Conservation (phyloP, 2,329 filamentous ascomycete species). For the Alternaria burnsii region DNA sequence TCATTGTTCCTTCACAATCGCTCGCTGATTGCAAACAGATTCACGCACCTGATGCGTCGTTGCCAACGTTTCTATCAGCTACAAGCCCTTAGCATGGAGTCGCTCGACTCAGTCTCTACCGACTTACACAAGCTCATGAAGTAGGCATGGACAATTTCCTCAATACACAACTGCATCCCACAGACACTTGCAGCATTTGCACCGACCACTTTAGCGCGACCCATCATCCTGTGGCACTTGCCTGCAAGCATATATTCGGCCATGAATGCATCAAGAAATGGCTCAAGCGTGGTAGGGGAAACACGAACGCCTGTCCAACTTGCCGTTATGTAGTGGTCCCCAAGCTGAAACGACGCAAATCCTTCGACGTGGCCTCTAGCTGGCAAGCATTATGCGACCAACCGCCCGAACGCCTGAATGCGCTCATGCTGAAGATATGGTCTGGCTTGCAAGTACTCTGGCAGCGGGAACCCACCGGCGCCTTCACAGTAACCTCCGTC, state of each 20-base stretch:
- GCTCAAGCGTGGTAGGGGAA: slow-evolving; percentile 34
- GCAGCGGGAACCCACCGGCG: slow-evolving; percentile 23
- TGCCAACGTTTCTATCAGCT: not conserved
- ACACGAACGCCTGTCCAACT: slow-evolving; percentile 37
- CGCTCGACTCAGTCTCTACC: not conserved
- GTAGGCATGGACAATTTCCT: slow-evolving; percentile 38
- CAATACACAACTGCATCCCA: slow-evolving; percentile 34
- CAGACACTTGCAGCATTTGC: slow-evolving; percentile 40
- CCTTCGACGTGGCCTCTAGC: slow-evolving; percentile 33
- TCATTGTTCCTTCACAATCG: slow-evolving; percentile 1
- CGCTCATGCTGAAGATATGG: slow-evolving; percentile 35
- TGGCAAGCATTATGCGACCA: slow-evolving; percentile 40
- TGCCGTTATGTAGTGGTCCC: slow-evolving; percentile 37
- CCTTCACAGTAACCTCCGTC: slow-evolving; percentile 30
- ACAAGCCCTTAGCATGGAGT: not conserved
- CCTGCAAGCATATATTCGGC: slow-evolving; percentile 46
- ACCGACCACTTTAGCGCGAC: slow-evolving; percentile 34
- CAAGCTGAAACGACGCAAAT: slow-evolving; percentile 10
- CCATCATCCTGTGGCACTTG: slow-evolving; percentile 41
- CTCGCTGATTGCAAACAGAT: slow-evolving; percentile 6
- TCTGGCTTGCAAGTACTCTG: slow-evolving; percentile 28
- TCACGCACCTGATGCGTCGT: not conserved
- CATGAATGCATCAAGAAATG: slow-evolving; percentile 41
- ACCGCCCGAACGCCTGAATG: slow-evolving; percentile 26
- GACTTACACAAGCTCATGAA: not conserved